Evolutionary conservation across 1,139 yeast species (phyloP), one percentile per base, ranked within the genome.

Genomic region (Pichia sp.): DNA sequence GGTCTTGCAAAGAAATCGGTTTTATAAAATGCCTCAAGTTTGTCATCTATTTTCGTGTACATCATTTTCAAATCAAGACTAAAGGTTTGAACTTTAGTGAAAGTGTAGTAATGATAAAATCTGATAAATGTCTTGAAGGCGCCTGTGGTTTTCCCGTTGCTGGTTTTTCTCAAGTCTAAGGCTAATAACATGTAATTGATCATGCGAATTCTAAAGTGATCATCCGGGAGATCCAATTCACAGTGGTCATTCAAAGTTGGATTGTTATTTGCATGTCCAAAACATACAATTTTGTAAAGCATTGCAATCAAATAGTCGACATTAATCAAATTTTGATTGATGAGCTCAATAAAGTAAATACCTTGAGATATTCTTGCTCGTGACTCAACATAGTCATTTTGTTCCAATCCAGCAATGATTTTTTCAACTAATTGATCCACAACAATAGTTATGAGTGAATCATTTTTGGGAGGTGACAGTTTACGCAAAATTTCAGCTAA

Each of bases 21-120:
- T 8, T 23, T 27, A 33, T 63, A 56, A 6, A 65, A 48, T 27
- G 53, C 47, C 2, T 61, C 63, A 50, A 74, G 74, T 33, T 74
- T 65, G 42, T 70, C 73, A 33, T 60, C 61, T n/a, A 85, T 56
- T 40, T 68, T 72, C 6, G 7, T 34, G 26, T 7, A 34, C 26
- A 23, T n/a, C 53, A 79, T 79, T 44, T 75, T 75, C 4, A 77
- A 64, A 41, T 85, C 95, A 52, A 74, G 67, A 0, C 95, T 90
- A 33, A 85, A 46, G 1, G 86, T 85, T 40, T 67, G 72, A 7
- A 63, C 63, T 57, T 88, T 88, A 41, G 85, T 75, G 58, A 72
- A 75, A n/a, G 77, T 63, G 56, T 86, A 88, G 58, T 77, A 87
- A 56, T 87, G 95, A 51, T 87, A 80, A 54, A 79, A 82, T 26